Evolutionary conservation across 352 stramenopile genomes (phyloP).

Genomic region (Phytopythium oedochilum): DNA sequence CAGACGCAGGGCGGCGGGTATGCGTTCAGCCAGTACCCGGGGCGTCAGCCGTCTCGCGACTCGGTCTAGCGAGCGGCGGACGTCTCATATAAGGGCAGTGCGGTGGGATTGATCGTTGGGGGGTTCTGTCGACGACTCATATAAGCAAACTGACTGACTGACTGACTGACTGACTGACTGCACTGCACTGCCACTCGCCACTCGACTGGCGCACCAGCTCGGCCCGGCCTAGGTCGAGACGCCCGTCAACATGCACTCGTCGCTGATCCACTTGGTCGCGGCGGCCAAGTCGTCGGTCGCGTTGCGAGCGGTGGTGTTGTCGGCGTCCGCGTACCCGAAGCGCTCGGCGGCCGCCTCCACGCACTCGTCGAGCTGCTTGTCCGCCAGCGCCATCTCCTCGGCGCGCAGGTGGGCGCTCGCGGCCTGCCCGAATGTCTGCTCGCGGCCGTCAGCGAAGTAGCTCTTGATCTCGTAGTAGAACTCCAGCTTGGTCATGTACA

Average conservation of each 20-base stretch:
- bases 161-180: not conserved
- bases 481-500: constrained; percentile 46
- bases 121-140: no score
- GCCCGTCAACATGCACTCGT: constrained; percentile 10
- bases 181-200: not conserved
- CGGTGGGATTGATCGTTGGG: no score
- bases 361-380: constrained; percentile 26
- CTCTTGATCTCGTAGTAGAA: constrained; percentile 52
- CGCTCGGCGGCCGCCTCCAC: constrained; percentile 20
- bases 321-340: constrained; percentile 13
- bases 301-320: not conserved
- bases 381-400: constrained; percentile 3
- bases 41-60: constrained; percentile 13
- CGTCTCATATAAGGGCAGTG: no score
- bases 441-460: constrained; percentile 15
- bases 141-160: no score
- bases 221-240: not conserved
- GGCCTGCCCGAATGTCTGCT: constrained; percentile 14
- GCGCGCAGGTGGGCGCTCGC: constrained; percentile 17
- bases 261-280: constrained; percentile 22
- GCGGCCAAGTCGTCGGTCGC: constrained; percentile 14
- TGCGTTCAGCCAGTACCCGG: constrained; percentile 46
- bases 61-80: not conserved
- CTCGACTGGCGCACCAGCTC: not conserved
- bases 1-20: constrained; percentile 17